Base-by-base conservation (phyloP, 306 rosid species). In the Mucuna pruriens region DNA sequence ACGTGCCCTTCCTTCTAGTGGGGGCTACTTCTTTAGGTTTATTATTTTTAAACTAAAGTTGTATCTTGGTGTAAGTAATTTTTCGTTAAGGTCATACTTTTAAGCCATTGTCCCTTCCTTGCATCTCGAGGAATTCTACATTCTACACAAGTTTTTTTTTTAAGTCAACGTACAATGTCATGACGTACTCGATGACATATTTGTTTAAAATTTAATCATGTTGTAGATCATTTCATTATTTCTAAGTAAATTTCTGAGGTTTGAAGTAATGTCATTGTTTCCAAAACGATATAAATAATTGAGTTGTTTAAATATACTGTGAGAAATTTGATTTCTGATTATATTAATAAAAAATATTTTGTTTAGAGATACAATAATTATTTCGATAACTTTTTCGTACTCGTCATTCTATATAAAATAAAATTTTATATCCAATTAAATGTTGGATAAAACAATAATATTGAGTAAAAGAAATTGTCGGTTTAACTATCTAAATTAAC, bases 41-140 rank as follows among this genome's bases (percentile, higher is more conserved):
- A 60, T 49, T 49, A 5, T n/a, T n/a, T n/a, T n/a, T n/a, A 36
- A 76, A 48, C 8, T 34, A 88, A 82, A 75, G 91, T 80, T 75
- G 82, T 66, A 69, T 83, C 92, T 91, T 87, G 91, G 87, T 88
- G 65, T 42, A 76, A 48, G 92, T 86, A 55, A 23, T 68, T 54
- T 57, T 48, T 22, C 51, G 33, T 54, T 60, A 3, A 16, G 38
- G 85, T 60, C 67, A 48, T 88, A 80, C 60, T 73, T 63, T 54
- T 67, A 8, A 74, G 69, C 64, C 3, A 78, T 79, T 15, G 49
- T 81, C 63, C 79, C 75, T 61, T 74, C 80, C 84, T 76, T 89
- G 87, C 95, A 90, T 93, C 94, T 88, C 88, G 90, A 89, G 94
- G 84, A 86, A 55, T 75, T 74, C 62, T 45, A 55, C 76, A 44